Evolutionary conservation across 2,329 filamentous ascomycete genomes (phyloP), one percentile per base, ranked within the genome.

Genomic region (Pseudogymnoascus sp.): DNA sequence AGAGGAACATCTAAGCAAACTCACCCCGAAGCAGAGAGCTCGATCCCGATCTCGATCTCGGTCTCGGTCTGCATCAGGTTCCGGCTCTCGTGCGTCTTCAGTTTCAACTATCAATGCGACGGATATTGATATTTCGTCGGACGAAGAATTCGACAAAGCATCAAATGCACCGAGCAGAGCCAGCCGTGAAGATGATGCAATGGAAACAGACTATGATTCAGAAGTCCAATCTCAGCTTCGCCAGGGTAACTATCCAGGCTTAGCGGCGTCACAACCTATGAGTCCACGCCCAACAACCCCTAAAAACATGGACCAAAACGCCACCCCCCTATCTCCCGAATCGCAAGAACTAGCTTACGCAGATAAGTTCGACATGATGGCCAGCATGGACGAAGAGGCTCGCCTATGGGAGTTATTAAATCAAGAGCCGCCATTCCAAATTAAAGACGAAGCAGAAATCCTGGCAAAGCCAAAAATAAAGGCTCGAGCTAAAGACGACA

Each of bases 341-440:
- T 33, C 31, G 5, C 39, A 42, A 6, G 55, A 36, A 13, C 13
- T 15, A 13, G 58, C 12, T 0, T 67, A 69, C 29, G 63, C 63
- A 10, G 70, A 72, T 63, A 65, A 65, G 15, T 63, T 67, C 15
- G 71, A 74, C 35, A 67, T 60, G 15, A 45, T 66, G 37, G 61
- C 60, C 3, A 71, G 67, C 42, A 64, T 63, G 13, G 18, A 39
- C 7, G 72, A 70, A 59, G 72, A 74, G 59, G 45, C 62, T 12
- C 60, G 60, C 15, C 42, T 73, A 5, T 73, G 72, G 72, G 60
- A 58, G 10, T 39, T 73, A 25, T 39, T 74, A 1, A 59, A 69
- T 13, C 67, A 69, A 36, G 60, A 62, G 8, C 63, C 70, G 13
- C 72, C 71, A 1, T 63, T 68, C 39, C 63, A 69, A 7, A 29